A percentile compares a stretch with the other conserved stretches of the same genome.
Conservation (phyloP, 768 basidiomycete genomes). For the Coprinellus micaceus region DNA sequence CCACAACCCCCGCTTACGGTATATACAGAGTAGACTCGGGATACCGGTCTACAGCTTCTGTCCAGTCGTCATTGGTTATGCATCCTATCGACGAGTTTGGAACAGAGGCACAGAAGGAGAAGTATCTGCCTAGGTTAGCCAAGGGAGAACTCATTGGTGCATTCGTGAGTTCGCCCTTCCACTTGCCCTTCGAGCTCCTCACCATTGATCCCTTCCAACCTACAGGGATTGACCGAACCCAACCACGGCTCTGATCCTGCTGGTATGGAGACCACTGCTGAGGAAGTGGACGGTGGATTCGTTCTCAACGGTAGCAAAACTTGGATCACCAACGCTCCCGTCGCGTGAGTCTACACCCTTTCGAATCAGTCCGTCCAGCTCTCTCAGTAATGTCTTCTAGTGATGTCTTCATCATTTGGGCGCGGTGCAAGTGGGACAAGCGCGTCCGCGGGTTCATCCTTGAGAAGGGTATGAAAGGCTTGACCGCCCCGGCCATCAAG, state of each 20-base stretch:
- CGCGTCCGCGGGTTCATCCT: constrained; percentile 88
- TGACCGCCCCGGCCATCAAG: constrained; percentile 83
- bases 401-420: constrained; percentile 92
- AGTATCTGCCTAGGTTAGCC: constrained; percentile 82
- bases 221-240: constrained; percentile 96
- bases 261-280: constrained; percentile 95
- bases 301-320: constrained; percentile 90
- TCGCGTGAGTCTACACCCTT: constrained; percentile 55
- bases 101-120: constrained; percentile 83
- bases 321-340: constrained; percentile 94
- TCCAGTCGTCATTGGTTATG: constrained; percentile 96
- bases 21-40: constrained; percentile 97
- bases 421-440: constrained; percentile 89
- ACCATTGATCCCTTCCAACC: no score
- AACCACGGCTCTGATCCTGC: constrained; percentile 96
- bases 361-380: neutral
- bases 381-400: no score
- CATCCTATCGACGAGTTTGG: constrained; percentile 90
- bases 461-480: constrained; percentile 83
- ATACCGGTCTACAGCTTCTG: constrained; percentile 91
- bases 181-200: no score
- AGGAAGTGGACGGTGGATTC: constrained; percentile 82
- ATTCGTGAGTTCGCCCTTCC: constrained; percentile 88
- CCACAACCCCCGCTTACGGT: no score
- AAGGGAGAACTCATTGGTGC: constrained; percentile 87